Conservation (phyloP, 352 stramenopile genomes). For the Phytophthora syringae region DNA sequence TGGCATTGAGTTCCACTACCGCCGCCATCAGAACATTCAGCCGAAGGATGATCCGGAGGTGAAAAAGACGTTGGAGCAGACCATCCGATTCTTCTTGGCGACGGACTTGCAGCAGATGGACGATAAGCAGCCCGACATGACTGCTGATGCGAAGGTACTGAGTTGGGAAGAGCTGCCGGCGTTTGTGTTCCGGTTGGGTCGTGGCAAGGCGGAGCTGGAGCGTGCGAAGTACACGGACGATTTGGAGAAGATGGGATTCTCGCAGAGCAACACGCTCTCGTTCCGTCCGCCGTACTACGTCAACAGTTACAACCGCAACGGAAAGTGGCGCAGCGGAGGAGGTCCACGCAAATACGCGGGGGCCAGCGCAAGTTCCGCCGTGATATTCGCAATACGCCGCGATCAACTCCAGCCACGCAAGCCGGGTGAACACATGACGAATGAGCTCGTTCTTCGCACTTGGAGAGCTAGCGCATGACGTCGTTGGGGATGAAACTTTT, state of each 20-base stretch:
- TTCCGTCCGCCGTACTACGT: constrained; percentile 56
- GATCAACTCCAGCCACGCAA: constrained; percentile 33
- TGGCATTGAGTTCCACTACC: constrained; percentile 76
- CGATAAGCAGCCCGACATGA: constrained; percentile 76
- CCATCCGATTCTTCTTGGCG: constrained; percentile 84
- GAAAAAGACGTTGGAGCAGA: constrained; percentile 73
- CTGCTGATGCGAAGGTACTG: constrained; percentile 53
- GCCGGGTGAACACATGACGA: constrained; percentile 34
- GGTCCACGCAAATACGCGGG: constrained; percentile 58
- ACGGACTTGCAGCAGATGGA: constrained; percentile 86
- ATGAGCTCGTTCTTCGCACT: constrained; percentile 5
- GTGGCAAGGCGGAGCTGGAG: constrained; percentile 52
- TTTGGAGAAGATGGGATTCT: constrained; percentile 64
- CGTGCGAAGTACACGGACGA: constrained; percentile 68
- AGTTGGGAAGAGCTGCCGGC: constrained; percentile 69
- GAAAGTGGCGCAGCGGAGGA: constrained; percentile 53
- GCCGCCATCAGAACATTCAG: constrained; percentile 35
- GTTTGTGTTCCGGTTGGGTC: constrained; percentile 73
- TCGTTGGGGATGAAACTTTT: not conserved
- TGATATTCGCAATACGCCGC: constrained; percentile 36
- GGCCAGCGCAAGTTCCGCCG: constrained; percentile 48
- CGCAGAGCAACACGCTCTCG: constrained; percentile 51
- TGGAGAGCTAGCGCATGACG: constrained; percentile 15
- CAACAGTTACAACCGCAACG: constrained; percentile 52
- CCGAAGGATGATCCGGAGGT: constrained; percentile 77